Evolutionary conservation across 2,329 filamentous ascomycete species (phyloP).

Genomic region (Stagonosporopsis vannaccii): DNA sequence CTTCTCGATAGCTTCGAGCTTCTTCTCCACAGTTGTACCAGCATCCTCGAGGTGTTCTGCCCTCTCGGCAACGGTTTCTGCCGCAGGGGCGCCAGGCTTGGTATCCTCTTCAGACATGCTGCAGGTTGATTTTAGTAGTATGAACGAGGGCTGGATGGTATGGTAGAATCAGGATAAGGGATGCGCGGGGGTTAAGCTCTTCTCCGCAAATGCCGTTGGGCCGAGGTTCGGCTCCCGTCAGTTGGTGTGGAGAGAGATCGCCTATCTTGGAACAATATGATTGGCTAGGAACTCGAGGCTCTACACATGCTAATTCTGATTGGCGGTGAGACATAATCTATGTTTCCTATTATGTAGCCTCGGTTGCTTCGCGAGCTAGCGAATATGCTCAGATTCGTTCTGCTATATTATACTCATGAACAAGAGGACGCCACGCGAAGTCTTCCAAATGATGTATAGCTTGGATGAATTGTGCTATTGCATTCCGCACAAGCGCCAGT

Average conservation of each 20-base stretch:
- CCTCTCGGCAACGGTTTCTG: conserved; percentile 41
- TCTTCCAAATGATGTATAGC: no score
- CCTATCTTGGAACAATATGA: neutral
- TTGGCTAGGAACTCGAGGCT: neutral
- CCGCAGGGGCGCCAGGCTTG: conserved; percentile 47
- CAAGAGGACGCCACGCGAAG: no score
- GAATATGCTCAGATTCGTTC: no score
- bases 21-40: conserved; percentile 19
- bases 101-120: conserved; percentile 48
- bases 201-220: conserved; percentile 28
- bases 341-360: neutral
- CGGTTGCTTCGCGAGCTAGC: neutral
- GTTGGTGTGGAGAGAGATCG: neutral
- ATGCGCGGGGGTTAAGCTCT: conserved; percentile 17
- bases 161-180: conserved; percentile 23
- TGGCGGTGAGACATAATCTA: neutral
- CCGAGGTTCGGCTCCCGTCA: conserved; percentile 27
- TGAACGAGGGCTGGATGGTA: conserved; percentile 20
- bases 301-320: neutral
- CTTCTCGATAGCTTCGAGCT: conserved; percentile 17
- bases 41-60: conserved; percentile 21
- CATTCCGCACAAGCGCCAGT: no score
- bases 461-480: no score
- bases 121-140: conserved; percentile 16
- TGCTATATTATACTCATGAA: no score